Base-by-base conservation (phyloP, 1,284 basidiomycete species). In the Trichosporon sp. region DNA sequence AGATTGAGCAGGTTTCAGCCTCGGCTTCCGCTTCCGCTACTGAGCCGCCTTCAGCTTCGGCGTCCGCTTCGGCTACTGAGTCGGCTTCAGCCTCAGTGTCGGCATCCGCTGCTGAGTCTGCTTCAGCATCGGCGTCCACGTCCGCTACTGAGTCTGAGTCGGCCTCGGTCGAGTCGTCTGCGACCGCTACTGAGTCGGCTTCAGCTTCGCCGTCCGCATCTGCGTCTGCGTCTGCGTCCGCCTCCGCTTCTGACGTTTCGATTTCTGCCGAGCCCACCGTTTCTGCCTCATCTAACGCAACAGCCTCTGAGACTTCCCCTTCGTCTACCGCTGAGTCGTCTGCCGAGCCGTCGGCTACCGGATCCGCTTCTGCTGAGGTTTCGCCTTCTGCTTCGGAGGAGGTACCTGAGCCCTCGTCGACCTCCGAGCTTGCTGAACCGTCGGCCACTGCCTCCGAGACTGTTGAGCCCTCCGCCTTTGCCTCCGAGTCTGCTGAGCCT, bases 331-430 rank as follows among this genome's bases (percentile, higher is more conserved):
- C 33, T 14, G 27, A 63, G 23, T 23, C 60, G 13, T 44, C 58
- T 4, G 40, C 32, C 13, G 62, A 62, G 44, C 52, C 64, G 21
- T 59, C 67, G 21, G 40, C 60, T 46, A 56, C 67, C 9, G 58
- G 19, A 7, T 56, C 62, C 8, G 40, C 44, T 11, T 58, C 40
- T 11, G 40, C 58, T 4, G 27, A 31, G n/a, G n/a, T 16, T 32
- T 40, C 59, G 2, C 32, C 59, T 19, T 59, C 60, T 2, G 23
- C 63, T 25, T 34, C 66, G 3, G 23, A 54, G 9, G 54, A 44
- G 31, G 19, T 23, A 8, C 10, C 52, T n/a, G 57, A 58, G 40
- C 37, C 60, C n/a, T 65, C 64, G 36, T 60, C 46, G 4, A 14
- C 37, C 21, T 44, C 40, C n/a, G n/a, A n/a, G n/a, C n/a, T n/a